Base-by-base conservation (phyloP, 2,329 filamentous ascomycete genomes). In the Talaromyces sp. region DNA sequence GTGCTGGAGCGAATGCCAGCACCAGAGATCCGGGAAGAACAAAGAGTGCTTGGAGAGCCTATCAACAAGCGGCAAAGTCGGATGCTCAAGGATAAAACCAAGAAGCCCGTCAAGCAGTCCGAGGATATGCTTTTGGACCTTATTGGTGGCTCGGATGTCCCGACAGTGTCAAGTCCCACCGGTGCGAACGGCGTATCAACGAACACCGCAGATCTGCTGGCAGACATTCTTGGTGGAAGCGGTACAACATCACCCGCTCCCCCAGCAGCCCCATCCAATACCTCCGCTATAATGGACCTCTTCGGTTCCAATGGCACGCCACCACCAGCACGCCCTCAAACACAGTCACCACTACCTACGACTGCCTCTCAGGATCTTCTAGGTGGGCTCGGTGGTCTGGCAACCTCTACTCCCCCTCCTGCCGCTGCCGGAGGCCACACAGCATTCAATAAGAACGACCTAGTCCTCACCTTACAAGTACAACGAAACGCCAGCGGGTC, bases 1-100 rank as follows among this genome's bases (percentile, higher is more conserved):
- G 95, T 99, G 2, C 82, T 99, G 11, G 95, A 99, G 80, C 96
- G 95, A 77, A 99, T 99, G 96, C 95, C 95, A 7, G 88, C 95
- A 1, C 95, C 95, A 8, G 94, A 98, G 77, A 98, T 99, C 73
- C 92, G 94, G 70, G 95, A 99, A 76, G 92, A 96, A 76, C 94
- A 95, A 63, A 86, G 94, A 67, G 93, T 97, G 2, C 83, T 99
- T 19, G 93, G 93, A 51, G 91, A 94, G 72, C 89, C 92, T 1
- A 86, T 89, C 72, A 83, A 85, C 69, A 89, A 86, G 76, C 88
- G 89, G 73, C 82, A 82, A 71, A 80, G 86, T 58, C 84, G 87
- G 66, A 75, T 85, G n/a, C 75, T 84, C 60, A 92, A 91, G 75
- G 88, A 92, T 71, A 91, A 89, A 76, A 88, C 89, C 66, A 93